Base-by-base conservation (phyloP, 2,329 filamentous ascomycete genomes). In the Phialocephala sp. region DNA sequence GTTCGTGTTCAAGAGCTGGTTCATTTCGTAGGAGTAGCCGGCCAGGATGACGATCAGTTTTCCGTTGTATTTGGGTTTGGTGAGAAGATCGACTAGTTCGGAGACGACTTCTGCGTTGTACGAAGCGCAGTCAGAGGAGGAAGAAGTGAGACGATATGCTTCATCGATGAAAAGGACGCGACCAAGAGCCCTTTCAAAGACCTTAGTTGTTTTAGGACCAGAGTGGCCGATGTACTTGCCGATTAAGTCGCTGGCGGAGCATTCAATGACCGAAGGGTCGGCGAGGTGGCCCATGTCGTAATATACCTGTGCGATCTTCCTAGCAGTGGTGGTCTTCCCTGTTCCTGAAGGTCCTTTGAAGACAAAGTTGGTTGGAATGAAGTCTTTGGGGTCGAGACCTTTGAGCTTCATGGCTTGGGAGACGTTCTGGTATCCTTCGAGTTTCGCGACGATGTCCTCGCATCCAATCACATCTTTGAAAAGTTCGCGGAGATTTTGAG, bases 281-380 rank as follows among this genome's bases (percentile, higher is more conserved):
- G 85, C 77, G 0, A 94, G 78, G 39, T 93, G 85, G 0, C 90
- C 90, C 82, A 93, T 86, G 70, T 93, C 87, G 72, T 91, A 93
- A 72, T 87, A 94, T 0, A 94, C 80, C 67, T 91, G 85, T 3
- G 91, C 91, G 83, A 94, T 91, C 67, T 89, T 90, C n/a, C 83
- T 79, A 0, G 91, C 91, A 0, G 84, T 92, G 0, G 88, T 89
- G 0, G 90, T 92, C 72, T 93, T 93, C 0, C 91, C 91, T 0
- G 90, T 93, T 0, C 85, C 84, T 80, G 69, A 74, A 60, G 84
- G 81, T 0, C 87, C 86, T 27, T 82, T 80, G 76, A 89, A 89
- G 1, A 89, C 71, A 68, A 87, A 88, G 54, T 83, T 85, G 67
- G 85, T 85, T 0, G 86, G 85, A 1, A 88, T 79, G 35, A 84